Conservation (phyloP, 106 monocot species). For the Posidonia australis region DNA sequence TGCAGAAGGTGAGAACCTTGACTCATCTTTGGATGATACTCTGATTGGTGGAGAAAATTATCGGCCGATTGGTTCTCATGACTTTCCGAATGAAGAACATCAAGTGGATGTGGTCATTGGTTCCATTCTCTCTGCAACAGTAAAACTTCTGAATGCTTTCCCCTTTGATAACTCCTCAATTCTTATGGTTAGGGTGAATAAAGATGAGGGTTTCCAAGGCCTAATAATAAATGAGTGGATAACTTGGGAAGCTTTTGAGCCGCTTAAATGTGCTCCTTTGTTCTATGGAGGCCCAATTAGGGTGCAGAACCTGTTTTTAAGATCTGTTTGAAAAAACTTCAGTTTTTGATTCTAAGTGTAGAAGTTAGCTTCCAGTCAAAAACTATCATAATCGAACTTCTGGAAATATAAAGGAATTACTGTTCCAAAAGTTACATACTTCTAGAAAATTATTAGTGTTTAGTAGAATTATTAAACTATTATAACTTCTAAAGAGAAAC, state of each 20-base stretch:
- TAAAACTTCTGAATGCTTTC: slow-evolving; percentile 36
- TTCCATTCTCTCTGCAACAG: slow-evolving; percentile 55
- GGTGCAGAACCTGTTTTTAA: slow-evolving; percentile 36
- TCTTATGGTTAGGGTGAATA: slow-evolving; percentile 43
- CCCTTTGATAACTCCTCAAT: slow-evolving; percentile 66
- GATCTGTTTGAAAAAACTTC: no score
- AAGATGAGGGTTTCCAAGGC: slow-evolving; percentile 50
- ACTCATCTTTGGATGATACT: neutral
- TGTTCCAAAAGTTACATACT: no score
- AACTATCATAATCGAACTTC: no score
- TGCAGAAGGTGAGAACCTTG: slow-evolving; percentile 7
- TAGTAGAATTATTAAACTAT: no score
- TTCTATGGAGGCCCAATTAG: slow-evolving; percentile 76
- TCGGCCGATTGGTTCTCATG: slow-evolving; percentile 5
- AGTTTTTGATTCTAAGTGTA: no score
- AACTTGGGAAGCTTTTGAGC: slow-evolving; percentile 45
- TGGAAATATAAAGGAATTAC: no score
- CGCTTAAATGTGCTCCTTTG: slow-evolving; percentile 43
- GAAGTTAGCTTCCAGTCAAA: no score
- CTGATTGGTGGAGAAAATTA: slow-evolving; percentile 2
- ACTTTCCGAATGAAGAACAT: slow-evolving; percentile 4
- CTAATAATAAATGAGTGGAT: slow-evolving; percentile 69
- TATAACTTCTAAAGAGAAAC: no score
- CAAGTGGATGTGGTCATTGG: slow-evolving; percentile 31
- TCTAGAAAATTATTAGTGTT: no score